Conservation (phyloP, 2,329 filamentous ascomycete species). For the Fusarium sp. region DNA sequence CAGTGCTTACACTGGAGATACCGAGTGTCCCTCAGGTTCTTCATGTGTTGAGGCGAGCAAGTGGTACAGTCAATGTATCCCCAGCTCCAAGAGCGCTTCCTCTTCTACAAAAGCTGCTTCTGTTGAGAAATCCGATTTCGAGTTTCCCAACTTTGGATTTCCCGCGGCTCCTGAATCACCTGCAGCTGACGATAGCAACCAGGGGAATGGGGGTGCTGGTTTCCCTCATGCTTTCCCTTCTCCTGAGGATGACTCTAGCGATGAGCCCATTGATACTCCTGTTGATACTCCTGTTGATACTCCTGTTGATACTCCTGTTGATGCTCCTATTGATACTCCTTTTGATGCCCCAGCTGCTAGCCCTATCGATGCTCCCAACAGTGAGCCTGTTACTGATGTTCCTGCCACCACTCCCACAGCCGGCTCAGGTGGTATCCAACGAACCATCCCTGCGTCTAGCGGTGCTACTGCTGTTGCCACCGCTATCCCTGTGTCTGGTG, state of each 20-base stretch:
- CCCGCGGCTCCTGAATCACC: background rate
- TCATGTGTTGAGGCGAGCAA: slow-evolving; percentile 35
- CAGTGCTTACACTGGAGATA: slow-evolving; percentile 28
- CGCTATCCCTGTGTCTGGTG: slow-evolving; percentile 40
- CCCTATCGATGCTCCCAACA: slow-evolving; percentile 6
- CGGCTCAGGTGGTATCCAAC: slow-evolving; percentile 27
- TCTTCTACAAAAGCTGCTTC: slow-evolving; percentile 7
- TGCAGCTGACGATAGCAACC: background rate
- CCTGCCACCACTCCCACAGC: slow-evolving; percentile 4
- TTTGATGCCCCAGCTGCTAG: background rate
- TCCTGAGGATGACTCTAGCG: background rate
- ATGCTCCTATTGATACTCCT: slow-evolving; percentile 1
- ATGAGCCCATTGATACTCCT: slow-evolving; percentile 4
- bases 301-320: background rate
- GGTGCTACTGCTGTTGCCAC: slow-evolving; percentile 33
- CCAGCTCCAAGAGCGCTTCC: slow-evolving; percentile 9
- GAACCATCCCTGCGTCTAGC: slow-evolving; percentile 41
- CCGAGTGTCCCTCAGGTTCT: slow-evolving; percentile 34
- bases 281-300: background rate
- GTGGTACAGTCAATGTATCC: slow-evolving; percentile 44
- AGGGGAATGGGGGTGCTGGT: background rate
- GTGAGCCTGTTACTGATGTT: background rate
- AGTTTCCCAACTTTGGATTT: slow-evolving; percentile 1
- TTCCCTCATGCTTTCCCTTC: background rate
- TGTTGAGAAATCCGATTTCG: slow-evolving; percentile 8